Percentiles rank a stretch among this genome's conserved stretches.
Evolutionary conservation across 1,139 yeast species (phyloP).

Genomic region (Candida anutae): DNA sequence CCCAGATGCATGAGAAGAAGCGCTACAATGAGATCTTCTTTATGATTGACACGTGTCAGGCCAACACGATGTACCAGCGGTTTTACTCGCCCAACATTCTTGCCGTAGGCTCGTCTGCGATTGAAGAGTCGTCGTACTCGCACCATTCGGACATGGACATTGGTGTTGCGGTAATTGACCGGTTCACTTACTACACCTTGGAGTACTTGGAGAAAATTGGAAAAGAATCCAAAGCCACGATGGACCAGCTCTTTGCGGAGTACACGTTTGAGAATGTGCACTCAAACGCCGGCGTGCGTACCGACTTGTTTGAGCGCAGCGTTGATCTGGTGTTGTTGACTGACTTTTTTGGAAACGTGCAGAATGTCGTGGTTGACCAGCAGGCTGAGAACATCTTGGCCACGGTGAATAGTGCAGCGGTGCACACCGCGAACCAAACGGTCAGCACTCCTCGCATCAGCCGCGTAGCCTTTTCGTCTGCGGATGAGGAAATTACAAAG

Average conservation of each 20-base stretch:
- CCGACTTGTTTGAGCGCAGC: constrained; percentile 67
- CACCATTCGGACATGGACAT: constrained; percentile 93
- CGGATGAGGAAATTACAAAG: too few relatives aligned
- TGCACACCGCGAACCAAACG: too few relatives aligned
- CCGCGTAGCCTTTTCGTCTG: too few relatives aligned
- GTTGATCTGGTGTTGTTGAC: constrained; percentile 70
- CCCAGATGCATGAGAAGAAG: constrained; percentile 92
- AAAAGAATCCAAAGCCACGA: constrained; percentile 64
- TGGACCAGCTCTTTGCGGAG: constrained; percentile 76
- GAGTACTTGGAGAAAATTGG: constrained; percentile 81
- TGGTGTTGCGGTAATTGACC: constrained; percentile 96
- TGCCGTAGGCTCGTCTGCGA: constrained; percentile 87
- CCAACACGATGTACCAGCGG: constrained; percentile 92
- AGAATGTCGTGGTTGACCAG: constrained; percentile 64
- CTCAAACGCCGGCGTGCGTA: constrained; percentile 85
- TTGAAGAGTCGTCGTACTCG: constrained; percentile 88
- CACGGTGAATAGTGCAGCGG: too few relatives aligned
- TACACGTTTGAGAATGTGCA: constrained; percentile 83
- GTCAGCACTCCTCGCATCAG: too few relatives aligned
- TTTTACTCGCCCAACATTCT: constrained; percentile 88
- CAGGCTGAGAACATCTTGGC: constrained; percentile 43
- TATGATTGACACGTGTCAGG: constrained; percentile 98
- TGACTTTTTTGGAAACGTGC: constrained; percentile 93
- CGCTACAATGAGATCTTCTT: constrained; percentile 91
- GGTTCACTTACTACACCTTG: constrained; percentile 87